These are phyloP conservation scores for Ceratobasidium sp. DNA, from an alignment of 1,284 basidiomycete genomes.

Conservation along the genomic window DNA sequence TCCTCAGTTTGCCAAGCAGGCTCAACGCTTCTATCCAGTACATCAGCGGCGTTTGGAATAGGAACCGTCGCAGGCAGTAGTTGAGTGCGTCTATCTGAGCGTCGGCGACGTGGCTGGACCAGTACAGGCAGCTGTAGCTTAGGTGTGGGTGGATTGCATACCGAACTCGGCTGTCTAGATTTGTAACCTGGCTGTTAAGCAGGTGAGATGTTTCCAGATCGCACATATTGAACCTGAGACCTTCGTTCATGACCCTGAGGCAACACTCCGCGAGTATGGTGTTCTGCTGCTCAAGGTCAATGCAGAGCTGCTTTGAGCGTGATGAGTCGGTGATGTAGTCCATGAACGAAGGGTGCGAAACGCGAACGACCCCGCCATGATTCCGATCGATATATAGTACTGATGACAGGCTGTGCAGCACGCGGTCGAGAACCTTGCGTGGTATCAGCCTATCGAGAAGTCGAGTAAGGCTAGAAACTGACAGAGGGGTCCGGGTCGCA, in stretches of 20 bases:
- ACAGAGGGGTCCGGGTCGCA: not conserved
- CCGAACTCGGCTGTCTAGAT: constrained; percentile 2
- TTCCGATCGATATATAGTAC: not conserved
- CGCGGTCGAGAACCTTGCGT: not conserved
- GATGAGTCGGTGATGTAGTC: constrained; percentile 3
- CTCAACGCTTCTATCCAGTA: constrained; percentile 30
- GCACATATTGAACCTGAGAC: constrained; percentile 39
- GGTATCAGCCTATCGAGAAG: not conserved
- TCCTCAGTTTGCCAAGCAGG: not conserved
- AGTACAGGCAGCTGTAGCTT: constrained; percentile 24
- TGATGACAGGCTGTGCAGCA: constrained; percentile 13
- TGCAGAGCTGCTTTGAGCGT: not conserved
- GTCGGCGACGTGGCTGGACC: not conserved
- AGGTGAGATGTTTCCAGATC: constrained; percentile 8
- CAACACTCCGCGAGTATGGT: constrained; percentile 4
- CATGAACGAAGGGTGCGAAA: no score
- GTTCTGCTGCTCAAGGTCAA: not conserved
- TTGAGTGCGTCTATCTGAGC: not conserved
- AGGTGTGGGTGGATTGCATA: not conserved
- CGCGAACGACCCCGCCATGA: no score
- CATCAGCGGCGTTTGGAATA: not conserved
- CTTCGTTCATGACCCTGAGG: not conserved
- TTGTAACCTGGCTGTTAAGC: not conserved
- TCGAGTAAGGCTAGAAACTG: not conserved
- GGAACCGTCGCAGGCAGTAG: not conserved